These are phyloP conservation scores for Colletotrichum somersetense DNA, from an alignment of 2,329 filamentous ascomycete genomes.

Conservation along the genomic window DNA sequence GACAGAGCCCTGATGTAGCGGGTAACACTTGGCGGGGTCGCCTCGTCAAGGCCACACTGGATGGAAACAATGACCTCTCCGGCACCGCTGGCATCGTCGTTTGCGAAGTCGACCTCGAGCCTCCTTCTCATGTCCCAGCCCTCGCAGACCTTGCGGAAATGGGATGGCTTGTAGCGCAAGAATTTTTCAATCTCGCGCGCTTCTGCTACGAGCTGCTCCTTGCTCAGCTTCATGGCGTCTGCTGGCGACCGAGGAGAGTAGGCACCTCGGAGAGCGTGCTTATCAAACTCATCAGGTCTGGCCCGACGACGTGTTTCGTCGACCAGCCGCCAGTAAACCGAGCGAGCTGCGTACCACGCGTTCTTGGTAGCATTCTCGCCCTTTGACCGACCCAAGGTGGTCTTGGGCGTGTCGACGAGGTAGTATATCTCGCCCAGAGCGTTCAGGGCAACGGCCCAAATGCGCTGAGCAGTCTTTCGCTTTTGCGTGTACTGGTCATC, in stretches of 20 bases:
- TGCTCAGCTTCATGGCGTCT: conserved; percentile 77
- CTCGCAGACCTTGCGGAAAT: conserved; percentile 82
- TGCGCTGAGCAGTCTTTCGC: conserved; percentile 76
- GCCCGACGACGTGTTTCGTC: conserved; percentile 82
- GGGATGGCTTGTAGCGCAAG: conserved; percentile 76
- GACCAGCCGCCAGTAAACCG: conserved; percentile 83
- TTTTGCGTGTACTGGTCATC: conserved; percentile 85
- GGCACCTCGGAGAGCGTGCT: conserved; percentile 75
- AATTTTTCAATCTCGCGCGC: conserved; percentile 86
- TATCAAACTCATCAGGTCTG: conserved; percentile 78
- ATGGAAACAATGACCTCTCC: conserved; percentile 85
- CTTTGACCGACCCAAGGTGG: conserved; percentile 61
- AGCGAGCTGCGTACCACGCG: conserved; percentile 85
- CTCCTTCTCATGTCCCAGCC: conserved; percentile 93
- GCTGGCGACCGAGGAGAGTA: conserved; percentile 87
- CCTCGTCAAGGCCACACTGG: conserved; percentile 76
- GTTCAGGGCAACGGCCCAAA: conserved; percentile 95
- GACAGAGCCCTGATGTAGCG: conserved; percentile 57
- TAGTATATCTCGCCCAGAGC: conserved; percentile 94
- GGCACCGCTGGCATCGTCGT: conserved; percentile 79
- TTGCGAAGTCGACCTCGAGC: conserved; percentile 90
- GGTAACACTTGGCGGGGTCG: conserved; percentile 57
- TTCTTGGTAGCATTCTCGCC: conserved; percentile 70
- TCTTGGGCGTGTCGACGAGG: conserved; percentile 76
- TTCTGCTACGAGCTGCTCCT: conserved; percentile 79